Evolutionary conservation across 1,284 basidiomycete species (phyloP).

Genomic region (Neonothopanus nambi): DNA sequence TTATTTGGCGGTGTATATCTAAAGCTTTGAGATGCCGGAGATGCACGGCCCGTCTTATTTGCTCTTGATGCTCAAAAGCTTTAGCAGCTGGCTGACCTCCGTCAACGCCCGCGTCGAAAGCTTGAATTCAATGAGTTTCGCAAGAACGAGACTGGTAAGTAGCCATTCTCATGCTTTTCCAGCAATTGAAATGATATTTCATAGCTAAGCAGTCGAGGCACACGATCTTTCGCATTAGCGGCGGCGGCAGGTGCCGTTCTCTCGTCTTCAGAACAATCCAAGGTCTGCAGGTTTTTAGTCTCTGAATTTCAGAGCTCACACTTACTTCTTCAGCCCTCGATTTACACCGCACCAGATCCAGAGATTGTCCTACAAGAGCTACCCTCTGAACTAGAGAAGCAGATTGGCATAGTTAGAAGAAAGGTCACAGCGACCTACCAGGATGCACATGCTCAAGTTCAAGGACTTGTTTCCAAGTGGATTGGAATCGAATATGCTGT

Average conservation of each 20-base stretch:
- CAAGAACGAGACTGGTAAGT: conserved; percentile 8
- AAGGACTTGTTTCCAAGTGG: conserved; percentile 74
- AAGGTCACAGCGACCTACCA: conserved; percentile 53
- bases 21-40: no score
- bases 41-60: no score
- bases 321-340: conserved; percentile 58
- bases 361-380: conserved; percentile 71
- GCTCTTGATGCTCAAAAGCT: no score
- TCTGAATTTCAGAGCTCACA: background rate
- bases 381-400: conserved; percentile 69
- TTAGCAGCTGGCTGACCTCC: no score
- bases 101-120: no score
- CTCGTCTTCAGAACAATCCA: background rate
- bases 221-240: conserved; percentile 2
- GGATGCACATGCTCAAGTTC: conserved; percentile 63
- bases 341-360: conserved; percentile 66
- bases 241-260: background rate
- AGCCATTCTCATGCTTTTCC: background rate
- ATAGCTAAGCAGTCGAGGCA: background rate
- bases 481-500: conserved; percentile 80
- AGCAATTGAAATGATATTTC: no score
- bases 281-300: background rate
- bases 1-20: no score
- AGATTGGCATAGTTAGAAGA: conserved; percentile 68
- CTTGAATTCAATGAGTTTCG: conserved; percentile 5